Base-by-base conservation (phyloP, 331 rosid genomes). In the Acacia concinna region DNA sequence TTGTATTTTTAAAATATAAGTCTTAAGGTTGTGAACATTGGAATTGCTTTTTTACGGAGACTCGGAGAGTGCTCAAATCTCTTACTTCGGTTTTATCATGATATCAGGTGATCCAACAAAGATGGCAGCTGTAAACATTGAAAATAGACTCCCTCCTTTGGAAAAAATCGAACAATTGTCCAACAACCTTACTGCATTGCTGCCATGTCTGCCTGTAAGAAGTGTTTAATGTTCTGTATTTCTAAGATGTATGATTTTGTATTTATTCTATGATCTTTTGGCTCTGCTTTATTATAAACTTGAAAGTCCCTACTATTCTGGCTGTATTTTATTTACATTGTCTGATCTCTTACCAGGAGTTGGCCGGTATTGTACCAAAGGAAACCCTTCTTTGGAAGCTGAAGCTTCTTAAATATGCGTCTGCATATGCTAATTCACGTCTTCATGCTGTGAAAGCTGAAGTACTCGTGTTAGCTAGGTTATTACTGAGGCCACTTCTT, bases 401-500 rank as follows among this genome's bases (percentile, higher is more conserved):
- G 86, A 88, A 93, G 90, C 93, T 96, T 88, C 90, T 93, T 66
- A 89, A 89, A 79, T 89, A 94, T 78, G 97, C 94, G 77, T 91
- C 99, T 79, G 92, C 97, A 28, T 93, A 91, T 79, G 86, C 98
- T 59, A 96, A 91, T 84, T 96, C 99, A 8, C 98, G 97, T 78
- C 97, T 93, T 60, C 97, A 93, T 88, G 98, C 99, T 66, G 93
- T 96, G 72, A 89, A 84, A 88, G 98, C 97, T 7, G 97, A 96
- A 91, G 98, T 96, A 9, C 98, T 96, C 52, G 91, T 96, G 80
- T 88, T 96, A 72, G 93, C 99, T 67, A 96, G 99, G 99, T 96
- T 73, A 21, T 78, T 57, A 69, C 78, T 51, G 35, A 60, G 62
- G 57, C 17, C 82, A 57, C 74, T 77, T 73, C 56, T 51, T 35